These are phyloP conservation scores for Tuber magnatum DNA, from an alignment of 495 filamentous ascomycete species.

Conservation along the genomic window DNA sequence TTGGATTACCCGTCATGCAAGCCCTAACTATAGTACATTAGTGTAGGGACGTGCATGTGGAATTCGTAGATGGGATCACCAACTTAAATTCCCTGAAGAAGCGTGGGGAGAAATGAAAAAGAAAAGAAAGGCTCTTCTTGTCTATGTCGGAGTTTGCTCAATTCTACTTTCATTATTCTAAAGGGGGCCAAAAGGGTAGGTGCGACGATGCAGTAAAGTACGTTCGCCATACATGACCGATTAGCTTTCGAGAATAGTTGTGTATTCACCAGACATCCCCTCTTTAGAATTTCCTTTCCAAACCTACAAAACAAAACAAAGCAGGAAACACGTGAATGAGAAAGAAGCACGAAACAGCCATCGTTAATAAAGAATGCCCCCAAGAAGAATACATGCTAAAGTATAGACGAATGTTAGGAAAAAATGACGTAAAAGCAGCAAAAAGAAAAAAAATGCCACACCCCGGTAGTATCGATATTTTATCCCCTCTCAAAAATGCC, in stretches of 20 bases:
- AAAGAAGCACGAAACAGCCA: background rate
- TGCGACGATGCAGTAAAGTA: background rate
- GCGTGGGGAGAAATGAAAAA: background rate
- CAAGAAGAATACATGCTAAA: background rate
- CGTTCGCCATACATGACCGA: background rate
- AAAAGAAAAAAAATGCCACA: background rate
- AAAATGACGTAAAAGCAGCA: background rate
- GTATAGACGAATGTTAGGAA: background rate
- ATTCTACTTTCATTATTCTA: background rate
- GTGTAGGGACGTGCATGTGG: background rate
- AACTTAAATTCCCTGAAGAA: background rate
- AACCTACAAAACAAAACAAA: background rate
- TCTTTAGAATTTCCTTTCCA: background rate
- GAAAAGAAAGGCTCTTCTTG: background rate
- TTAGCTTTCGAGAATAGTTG: background rate
- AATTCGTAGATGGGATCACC: background rate
- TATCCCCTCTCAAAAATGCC: background rate
- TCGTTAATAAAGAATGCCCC: background rate
- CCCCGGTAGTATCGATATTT: background rate
- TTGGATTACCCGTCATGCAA: background rate
- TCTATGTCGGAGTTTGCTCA: background rate
- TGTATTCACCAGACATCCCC: background rate
- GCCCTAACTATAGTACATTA: background rate
- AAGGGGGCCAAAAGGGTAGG: background rate
- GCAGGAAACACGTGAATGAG: background rate